Conservation (phyloP, 192 early-diverging fungal species). For the Obelidium mucronatum region DNA sequence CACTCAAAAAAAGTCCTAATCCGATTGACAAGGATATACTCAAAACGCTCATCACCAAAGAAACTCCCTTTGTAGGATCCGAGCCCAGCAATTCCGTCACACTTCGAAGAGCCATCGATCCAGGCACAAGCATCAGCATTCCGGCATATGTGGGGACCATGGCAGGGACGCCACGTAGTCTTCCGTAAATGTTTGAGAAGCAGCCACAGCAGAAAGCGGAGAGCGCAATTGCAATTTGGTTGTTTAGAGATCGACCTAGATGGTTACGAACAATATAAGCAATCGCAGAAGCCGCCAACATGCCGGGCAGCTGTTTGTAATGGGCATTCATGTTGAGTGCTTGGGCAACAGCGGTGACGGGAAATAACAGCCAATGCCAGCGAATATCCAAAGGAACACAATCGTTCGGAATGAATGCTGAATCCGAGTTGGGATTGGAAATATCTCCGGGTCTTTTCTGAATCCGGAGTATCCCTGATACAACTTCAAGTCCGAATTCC, state of each 20-base stretch:
- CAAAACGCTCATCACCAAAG: slow-evolving; percentile 2
- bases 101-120: slow-evolving; percentile 38
- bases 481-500: slow-evolving; percentile 7
- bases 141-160: slow-evolving; percentile 84
- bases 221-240: slow-evolving; percentile 2
- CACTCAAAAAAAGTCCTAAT: slow-evolving; percentile 6
- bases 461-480: not conserved
- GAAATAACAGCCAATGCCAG: slow-evolving; percentile 8
- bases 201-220: not conserved
- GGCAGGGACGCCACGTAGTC: slow-evolving; percentile 74
- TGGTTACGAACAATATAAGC: not conserved
- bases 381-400: not conserved
- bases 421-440: not conserved
- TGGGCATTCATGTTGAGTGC: not conserved
- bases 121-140: slow-evolving; percentile 83
- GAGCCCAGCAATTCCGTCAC: slow-evolving; percentile 9
- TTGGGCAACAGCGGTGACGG: not conserved
- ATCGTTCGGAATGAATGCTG: not conserved
- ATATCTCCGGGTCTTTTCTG: not conserved
- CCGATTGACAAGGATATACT: not conserved
- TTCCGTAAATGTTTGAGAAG: slow-evolving; percentile 74
- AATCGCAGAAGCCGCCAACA: not conserved
- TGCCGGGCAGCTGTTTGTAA: not conserved
- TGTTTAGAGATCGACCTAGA: not conserved
- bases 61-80: slow-evolving; percentile 7